phyloP scores from a whole-genome alignment of 108 stramenopile genomes.

The Pseudonitzschia pungens region DNA sequence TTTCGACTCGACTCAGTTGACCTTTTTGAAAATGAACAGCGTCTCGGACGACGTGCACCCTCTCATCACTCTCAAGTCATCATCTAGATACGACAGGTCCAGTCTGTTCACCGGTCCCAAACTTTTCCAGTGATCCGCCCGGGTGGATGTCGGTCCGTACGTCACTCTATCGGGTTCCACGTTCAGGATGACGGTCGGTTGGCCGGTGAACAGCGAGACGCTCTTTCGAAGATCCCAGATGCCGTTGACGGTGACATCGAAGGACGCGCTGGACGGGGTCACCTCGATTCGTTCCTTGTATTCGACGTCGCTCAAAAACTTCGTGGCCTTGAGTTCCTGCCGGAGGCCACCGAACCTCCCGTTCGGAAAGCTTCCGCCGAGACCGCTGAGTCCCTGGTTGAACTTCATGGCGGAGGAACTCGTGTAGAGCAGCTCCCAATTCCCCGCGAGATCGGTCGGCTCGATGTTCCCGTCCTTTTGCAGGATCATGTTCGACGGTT shows the following conservation, averaged over 20 bases:
- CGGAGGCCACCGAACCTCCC: slow-evolving; percentile 70
- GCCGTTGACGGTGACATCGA: slow-evolving; percentile 72
- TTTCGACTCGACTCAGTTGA: not conserved
- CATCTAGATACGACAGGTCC: slow-evolving; percentile 76
- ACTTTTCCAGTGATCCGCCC: slow-evolving; percentile 87
- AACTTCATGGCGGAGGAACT: slow-evolving; percentile 85
- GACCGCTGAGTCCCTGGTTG: slow-evolving; percentile 77
- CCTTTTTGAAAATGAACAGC: slow-evolving; percentile 68
- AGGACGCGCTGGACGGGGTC: slow-evolving; percentile 53
- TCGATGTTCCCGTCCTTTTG: slow-evolving; percentile 38
- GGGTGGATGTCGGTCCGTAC: slow-evolving; percentile 70
- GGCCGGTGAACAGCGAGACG: slow-evolving; percentile 70
- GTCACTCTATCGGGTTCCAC: slow-evolving; percentile 71
- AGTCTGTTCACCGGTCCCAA: slow-evolving; percentile 77
- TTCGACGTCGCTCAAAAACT: slow-evolving; percentile 61
- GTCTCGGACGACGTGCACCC: slow-evolving; percentile 82
- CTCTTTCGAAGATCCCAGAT: slow-evolving; percentile 74
- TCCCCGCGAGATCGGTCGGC: slow-evolving; percentile 55
- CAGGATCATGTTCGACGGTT: slow-evolving; percentile 47
- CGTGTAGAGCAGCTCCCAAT: slow-evolving; percentile 77
- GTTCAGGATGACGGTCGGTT: slow-evolving; percentile 59
- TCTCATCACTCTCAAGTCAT: slow-evolving; percentile 80
- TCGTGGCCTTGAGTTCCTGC: slow-evolving; percentile 55
- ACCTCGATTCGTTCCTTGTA: slow-evolving; percentile 77
- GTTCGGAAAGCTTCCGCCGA: slow-evolving; percentile 78